Percentiles rank a stretch among this genome's conserved stretches.
Evolutionary conservation across 805 yeast genomes (phyloP).

Genomic region (Candida verbasci): DNA sequence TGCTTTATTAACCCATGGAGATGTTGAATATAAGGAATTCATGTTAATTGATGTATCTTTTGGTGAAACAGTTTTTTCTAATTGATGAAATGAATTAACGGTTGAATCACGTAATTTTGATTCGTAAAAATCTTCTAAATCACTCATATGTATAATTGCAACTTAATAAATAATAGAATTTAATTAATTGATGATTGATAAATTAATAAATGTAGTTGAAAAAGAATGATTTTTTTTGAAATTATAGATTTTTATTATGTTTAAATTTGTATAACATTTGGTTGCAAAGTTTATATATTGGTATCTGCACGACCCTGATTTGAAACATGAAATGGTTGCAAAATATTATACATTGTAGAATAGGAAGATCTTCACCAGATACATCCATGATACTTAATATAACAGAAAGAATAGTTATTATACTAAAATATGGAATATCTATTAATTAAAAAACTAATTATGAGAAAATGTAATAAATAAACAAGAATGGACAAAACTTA

Average conservation of each 20-base stretch:
- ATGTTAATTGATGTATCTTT: conserved; percentile 3
- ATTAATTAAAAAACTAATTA: no score
- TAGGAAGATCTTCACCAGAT: no score
- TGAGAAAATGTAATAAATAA: no score
- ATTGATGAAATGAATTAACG: conserved; percentile 2
- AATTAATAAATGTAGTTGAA: no score
- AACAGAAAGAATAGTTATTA: no score
- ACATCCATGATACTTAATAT: no score
- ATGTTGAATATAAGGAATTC: conserved; percentile 8
- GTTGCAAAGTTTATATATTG: neutral
- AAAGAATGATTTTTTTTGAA: neutral
- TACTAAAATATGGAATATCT: no score
- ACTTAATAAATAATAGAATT: no score
- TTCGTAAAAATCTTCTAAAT: neutral
- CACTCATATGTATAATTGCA: neutral
- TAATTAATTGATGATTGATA: no score
- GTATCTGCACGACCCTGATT: neutral
- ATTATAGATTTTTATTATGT: neutral
- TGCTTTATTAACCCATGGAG: neutral
- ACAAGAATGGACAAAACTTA: no score
- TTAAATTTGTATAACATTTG: conserved; percentile 1
- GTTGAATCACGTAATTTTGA: conserved; percentile 6
- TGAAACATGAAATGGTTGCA: no score
- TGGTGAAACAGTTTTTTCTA: conserved; percentile 4
- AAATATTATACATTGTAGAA: no score